A percentile compares a stretch with the other conserved stretches of the same genome.
Evolutionary conservation across 306 rosid species (phyloP).

Genomic region (Glycine latifolia): DNA sequence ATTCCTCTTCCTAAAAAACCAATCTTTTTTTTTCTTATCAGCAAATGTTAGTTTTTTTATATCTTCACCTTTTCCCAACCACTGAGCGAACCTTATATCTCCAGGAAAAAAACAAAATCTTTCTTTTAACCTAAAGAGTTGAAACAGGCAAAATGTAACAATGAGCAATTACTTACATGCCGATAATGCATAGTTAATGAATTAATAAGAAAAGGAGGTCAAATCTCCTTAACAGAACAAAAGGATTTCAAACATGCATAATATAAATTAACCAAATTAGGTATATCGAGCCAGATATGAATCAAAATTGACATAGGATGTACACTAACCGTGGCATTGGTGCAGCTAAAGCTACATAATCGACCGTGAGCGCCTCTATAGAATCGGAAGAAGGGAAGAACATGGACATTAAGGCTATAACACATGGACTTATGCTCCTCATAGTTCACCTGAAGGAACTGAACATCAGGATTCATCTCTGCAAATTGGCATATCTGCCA

Average conservation of each 20-base stretch:
- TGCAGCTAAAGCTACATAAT: slow-evolving; percentile 91
- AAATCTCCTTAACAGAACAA: neutral
- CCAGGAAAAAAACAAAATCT: too few relatives aligned
- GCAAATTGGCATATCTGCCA: slow-evolving; percentile 86
- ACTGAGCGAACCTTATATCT: too few relatives aligned
- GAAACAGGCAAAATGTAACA: too few relatives aligned
- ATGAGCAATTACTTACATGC: slow-evolving; percentile 5
- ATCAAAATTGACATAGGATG: slow-evolving; percentile 4
- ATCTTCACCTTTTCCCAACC: too few relatives aligned
- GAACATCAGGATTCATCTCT: slow-evolving; percentile 83
- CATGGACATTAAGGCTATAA: slow-evolving; percentile 88
- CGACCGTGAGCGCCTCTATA: slow-evolving; percentile 95
- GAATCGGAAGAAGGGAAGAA: slow-evolving; percentile 90
- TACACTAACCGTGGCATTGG: slow-evolving; percentile 87
- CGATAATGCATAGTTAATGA: neutral
- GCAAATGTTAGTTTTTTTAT: too few relatives aligned
- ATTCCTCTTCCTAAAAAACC: neutral
- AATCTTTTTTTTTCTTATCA: too few relatives aligned
- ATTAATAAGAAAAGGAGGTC: neutral
- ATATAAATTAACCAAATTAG: slow-evolving; percentile 19
- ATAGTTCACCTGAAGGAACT: slow-evolving; percentile 81
- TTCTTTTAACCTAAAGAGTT: too few relatives aligned
- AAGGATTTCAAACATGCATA: slow-evolving; percentile 5
- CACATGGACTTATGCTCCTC: slow-evolving; percentile 90
- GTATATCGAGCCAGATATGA: neutral